Evolutionary conservation across 169 alveolate species (phyloP).

Genomic region (Cryptosporidium baileyi): DNA sequence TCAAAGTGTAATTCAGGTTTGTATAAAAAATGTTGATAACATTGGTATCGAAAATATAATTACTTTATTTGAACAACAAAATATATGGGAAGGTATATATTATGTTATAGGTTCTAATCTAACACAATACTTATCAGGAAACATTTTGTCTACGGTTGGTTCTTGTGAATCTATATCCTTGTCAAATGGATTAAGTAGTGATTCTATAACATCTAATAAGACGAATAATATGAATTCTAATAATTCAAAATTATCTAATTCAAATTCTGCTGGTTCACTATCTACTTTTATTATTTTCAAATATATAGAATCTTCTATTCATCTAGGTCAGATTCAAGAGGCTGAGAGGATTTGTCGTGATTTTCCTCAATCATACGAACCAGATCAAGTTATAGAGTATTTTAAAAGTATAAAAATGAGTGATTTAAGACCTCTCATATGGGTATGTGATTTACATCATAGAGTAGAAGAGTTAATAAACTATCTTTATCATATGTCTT

Average conservation of each 20-base stretch:
- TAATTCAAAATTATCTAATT: slow-evolving; percentile 81
- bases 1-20: slow-evolving; percentile 87
- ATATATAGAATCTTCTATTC: slow-evolving; percentile 97
- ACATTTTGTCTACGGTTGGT: neutral
- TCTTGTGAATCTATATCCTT: slow-evolving; percentile 17
- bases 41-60: slow-evolving; percentile 87
- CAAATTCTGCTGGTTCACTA: slow-evolving; percentile 70
- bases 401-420: slow-evolving; percentile 93
- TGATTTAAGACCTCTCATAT: slow-evolving; percentile 98
- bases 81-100: slow-evolving; percentile 64
- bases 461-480: slow-evolving; percentile 96
- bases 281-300: slow-evolving; percentile 77
- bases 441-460: slow-evolving; percentile 98
- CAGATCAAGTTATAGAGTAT: slow-evolving; percentile 95
- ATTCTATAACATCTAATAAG: slow-evolving; percentile 71
- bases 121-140: slow-evolving; percentile 30
- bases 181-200: slow-evolving; percentile 31
- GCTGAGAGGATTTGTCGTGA: slow-evolving; percentile 96
- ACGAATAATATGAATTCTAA: slow-evolving; percentile 79
- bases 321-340: slow-evolving; percentile 93
- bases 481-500: slow-evolving; percentile 94
- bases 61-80: slow-evolving; percentile 84
- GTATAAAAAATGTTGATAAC: slow-evolving; percentile 89
- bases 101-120: slow-evolving; percentile 57
- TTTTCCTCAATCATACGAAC: slow-evolving; percentile 91